phyloP scores from a whole-genome alignment of 805 yeast species.

The Kodamaea sagamina region DNA sequence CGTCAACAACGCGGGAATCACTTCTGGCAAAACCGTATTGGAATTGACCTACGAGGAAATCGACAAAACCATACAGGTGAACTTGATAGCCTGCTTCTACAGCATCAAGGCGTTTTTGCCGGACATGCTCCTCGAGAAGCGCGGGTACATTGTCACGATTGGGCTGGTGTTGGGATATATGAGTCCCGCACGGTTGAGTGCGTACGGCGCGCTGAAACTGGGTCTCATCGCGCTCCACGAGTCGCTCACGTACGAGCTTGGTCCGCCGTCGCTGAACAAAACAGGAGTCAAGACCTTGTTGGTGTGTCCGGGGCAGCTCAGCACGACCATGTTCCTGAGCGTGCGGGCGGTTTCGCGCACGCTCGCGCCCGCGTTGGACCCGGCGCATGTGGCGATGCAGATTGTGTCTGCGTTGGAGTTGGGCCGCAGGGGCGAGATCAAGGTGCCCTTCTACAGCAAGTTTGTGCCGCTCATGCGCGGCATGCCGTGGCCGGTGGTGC shows the following conservation, averaged over 20 bases:
- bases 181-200: constrained; percentile 78
- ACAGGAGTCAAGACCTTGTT: constrained; percentile 69
- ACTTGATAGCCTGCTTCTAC: constrained; percentile 68
- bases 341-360: constrained; percentile 72
- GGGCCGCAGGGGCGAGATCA: constrained; percentile 70
- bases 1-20: constrained; percentile 85
- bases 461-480: constrained; percentile 71
- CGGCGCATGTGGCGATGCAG: constrained; percentile 59
- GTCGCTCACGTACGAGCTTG: constrained; percentile 69
- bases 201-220: constrained; percentile 89
- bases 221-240: constrained; percentile 86
- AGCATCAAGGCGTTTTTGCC: constrained; percentile 74
- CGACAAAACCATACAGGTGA: constrained; percentile 62
- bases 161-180: constrained; percentile 84
- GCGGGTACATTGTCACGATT: constrained; percentile 80
- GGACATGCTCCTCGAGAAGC: constrained; percentile 55
- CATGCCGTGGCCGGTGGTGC: constrained; percentile 69
- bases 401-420: constrained; percentile 56
- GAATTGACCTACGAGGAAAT: constrained; percentile 60
- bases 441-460: constrained; percentile 74
- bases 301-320: constrained; percentile 85
- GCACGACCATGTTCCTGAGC: constrained; percentile 70
- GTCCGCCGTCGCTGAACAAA: constrained; percentile 47
- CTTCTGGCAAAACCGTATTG: constrained; percentile 56
- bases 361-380: constrained; percentile 82